Base-by-base conservation (phyloP, 805 yeast genomes). In the Candida tammaniensis region DNA sequence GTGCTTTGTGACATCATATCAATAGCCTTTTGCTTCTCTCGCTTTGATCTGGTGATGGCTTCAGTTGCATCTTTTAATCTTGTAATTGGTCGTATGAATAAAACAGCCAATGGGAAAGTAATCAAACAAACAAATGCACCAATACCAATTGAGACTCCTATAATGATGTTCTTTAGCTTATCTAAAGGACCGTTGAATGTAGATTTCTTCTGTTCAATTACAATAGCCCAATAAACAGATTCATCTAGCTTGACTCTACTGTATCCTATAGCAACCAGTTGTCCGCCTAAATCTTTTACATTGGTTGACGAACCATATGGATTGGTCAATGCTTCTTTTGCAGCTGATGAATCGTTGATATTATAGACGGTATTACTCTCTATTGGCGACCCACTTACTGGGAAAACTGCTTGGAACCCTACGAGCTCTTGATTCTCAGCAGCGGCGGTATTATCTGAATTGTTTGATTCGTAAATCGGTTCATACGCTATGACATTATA, bases 51-150 rank as follows among this genome's bases (percentile, higher is more conserved):
- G 4, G 80, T 74, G 18, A 80, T 75, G 16, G 74, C 75, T 52
- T 86, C 96, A 0, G 96, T 86, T 0, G 95, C 95, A 42, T 78
- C 78, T 49, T 84, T 87, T 27, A 88, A 66, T 38, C 80, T 72
- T 27, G 86, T 73, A 38, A 88, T 86, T 0, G 97, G 96, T 43
- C 84, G 61, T 5, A 87, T 89, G 22, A 89, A 87, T 68, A 80
- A 83, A 39, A 85, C 87, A 0, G 95, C 87, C 35, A 88, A 57
- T 4, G 93, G 89, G 54, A 87, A 74, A 1, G 96, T 86, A n/a
- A 85, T 54, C 1, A 85, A 40, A 44, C 85, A 78, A 68, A 86
- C 77, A 42, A 82, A 73, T 1, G 66, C 85, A 3, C 93, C 93
- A 14, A 84, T 76, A 1, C 85, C 94, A 24, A 88, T 64, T 16